Evolutionary conservation across 108 stramenopile genomes (phyloP), one percentile per base, ranked within the genome.

Genomic region (Pseudonitzschia multiseries): DNA sequence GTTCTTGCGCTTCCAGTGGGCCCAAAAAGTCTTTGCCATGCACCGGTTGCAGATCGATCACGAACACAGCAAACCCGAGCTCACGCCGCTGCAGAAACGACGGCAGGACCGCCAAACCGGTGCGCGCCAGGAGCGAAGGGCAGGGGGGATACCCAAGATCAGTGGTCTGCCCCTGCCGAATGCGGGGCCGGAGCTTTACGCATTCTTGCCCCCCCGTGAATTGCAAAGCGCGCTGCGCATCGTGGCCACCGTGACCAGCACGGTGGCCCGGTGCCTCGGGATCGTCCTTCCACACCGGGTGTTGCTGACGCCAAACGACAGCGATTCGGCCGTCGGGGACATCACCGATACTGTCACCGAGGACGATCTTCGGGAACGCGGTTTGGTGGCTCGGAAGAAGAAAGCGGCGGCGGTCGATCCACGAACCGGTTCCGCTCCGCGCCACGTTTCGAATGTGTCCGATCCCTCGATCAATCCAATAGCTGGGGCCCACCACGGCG

Each of bases 281-380:
- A 87, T 93, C 61, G 73, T 83, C 10, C 65, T 91, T 52, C 93
- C 93, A 4, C 93, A 93, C 86, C 93, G 90, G 0, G 88, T 93
- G 31, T 53, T 91, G 40, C 48, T 86, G 70, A 68, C 72, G 17
- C 42, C 50, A 1, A 68, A 57, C 24, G 32, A 20, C 24, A 57
- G 61, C 27, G 40, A 28, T n/a, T 57, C 64, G 15, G 26, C 76
- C 4, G 64, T 41, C 5, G 66, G 65, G 44, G 73, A 79, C 50
- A 79, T 74, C 56, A 57, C 73, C 61, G 71, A 73, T 42, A 77
- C 52, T 21, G 76, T 63, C 21, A n/a, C 62, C 6, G 62, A 63
- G 21, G 62, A 63, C 3, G 32, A 40, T n/a, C 31, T 63, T 12
- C 36, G 33, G 17, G n/a, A 57, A 32, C 51, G 54, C 52, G 18